Base-by-base conservation (phyloP, 345 rosid genomes). In the Hibiscus tridactylites region DNA sequence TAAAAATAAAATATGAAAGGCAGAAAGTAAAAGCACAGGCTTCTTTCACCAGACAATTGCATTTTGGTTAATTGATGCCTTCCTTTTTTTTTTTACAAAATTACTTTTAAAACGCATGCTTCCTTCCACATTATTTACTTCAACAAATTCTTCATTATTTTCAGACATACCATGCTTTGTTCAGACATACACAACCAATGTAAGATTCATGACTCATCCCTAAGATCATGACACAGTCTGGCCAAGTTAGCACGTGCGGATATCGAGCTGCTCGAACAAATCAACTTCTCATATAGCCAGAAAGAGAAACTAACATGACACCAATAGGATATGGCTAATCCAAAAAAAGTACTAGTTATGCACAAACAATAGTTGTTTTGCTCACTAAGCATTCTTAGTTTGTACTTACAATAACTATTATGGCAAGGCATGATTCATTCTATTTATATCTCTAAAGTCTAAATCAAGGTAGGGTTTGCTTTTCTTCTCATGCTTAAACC, bases 21-120 rank as follows among this genome's bases (percentile, higher is more conserved):
- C 33, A 11, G 21, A 47, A 72, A 72, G 79, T 56, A 64, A 53
- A 73, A 65, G 71, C 71, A 65, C 4, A 15, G 33, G 58, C 78
- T 72, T 71, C 64, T 24, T 50, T 69, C 67, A 71, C 61, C 44
- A 68, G 76, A 53, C 68, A 50, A 50, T 15, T 50, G 54, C 54
- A 50, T 1, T 50, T 50, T 5, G 19, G n/a, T 50, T 15, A 50
- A 50, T 50, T 13, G 17, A 50, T 16, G 54, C 19, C 17, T 15
- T 35, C 7, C 39, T 50, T 16, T 16, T 50, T 21, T 21, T 21
- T 50, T 50, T 50, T 13, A 15, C 54, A 49, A 46, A 49, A 12
- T 12, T 12, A 49, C 7, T 1, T 47, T 50, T 50, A 3, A 50
- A 50, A 50, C 54, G 54, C 54, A 50, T 50, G 54, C 53, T 47